phyloP scores from a whole-genome alignment of 768 basidiomycete genomes.

The Sarcodon aspratus region DNA sequence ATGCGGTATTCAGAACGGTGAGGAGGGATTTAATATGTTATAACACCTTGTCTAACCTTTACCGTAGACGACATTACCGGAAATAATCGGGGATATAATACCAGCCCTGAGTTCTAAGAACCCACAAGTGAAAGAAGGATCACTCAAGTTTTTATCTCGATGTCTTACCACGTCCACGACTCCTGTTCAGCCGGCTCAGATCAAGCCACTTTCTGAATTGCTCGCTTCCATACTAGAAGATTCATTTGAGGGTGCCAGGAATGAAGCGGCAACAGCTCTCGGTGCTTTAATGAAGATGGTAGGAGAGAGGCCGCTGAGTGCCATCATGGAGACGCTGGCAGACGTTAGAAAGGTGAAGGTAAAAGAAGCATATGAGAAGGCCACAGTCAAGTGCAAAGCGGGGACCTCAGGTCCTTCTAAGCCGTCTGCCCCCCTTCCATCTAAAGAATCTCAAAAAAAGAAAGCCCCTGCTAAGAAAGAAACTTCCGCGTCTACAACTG shows the following conservation, averaged over 20 bases:
- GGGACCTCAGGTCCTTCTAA: constrained; percentile 43
- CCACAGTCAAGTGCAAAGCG: constrained; percentile 80
- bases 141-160: constrained; percentile 76
- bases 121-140: constrained; percentile 92
- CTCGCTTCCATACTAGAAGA: constrained; percentile 77
- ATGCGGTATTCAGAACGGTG: constrained; percentile 81
- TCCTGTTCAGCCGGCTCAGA: constrained; percentile 61
- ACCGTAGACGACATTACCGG: constrained; percentile 60
- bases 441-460: constrained; percentile 25
- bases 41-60: constrained; percentile 1
- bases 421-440: constrained; percentile 15
- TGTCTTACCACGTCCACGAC: constrained; percentile 60
- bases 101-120: constrained; percentile 80
- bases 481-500: constrained; percentile 13
- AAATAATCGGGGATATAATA: constrained; percentile 76
- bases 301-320: constrained; percentile 85
- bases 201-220: constrained; percentile 74
- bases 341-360: constrained; percentile 88
- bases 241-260: constrained; percentile 77
- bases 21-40: constrained; percentile 16
- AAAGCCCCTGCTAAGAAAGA: constrained; percentile 15
- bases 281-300: constrained; percentile 95
- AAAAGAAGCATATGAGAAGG: constrained; percentile 86
- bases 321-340: constrained; percentile 72
- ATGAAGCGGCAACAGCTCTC: constrained; percentile 79